Evolutionary conservation across 805 yeast species (phyloP).

Genomic region (Lachancea kluyveri): DNA sequence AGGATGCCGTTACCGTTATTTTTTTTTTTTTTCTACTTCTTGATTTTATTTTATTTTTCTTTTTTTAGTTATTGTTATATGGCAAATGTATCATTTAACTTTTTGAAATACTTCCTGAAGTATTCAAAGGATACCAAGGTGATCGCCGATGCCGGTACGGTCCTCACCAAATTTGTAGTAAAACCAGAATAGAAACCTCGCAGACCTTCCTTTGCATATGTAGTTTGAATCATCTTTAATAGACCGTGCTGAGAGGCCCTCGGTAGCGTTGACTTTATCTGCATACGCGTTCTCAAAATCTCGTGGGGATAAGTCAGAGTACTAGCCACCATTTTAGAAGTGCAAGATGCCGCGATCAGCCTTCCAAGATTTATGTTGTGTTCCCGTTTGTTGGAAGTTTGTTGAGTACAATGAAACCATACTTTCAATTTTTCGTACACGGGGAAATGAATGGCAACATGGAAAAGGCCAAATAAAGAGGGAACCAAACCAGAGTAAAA

Average conservation of each 20-base stretch:
- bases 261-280: conserved; percentile 39
- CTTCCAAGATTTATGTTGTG: conserved; percentile 32
- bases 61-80: conserved; percentile 3
- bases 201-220: conserved; percentile 57
- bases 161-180: conserved; percentile 75
- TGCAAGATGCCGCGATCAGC: conserved; percentile 60
- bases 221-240: conserved; percentile 18
- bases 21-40: too few species aligned
- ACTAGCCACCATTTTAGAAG: conserved; percentile 85
- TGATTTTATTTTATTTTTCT: too few species aligned
- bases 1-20: too few species aligned
- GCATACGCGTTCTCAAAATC: conserved; percentile 86
- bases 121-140: conserved; percentile 90
- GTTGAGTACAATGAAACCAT: conserved; percentile 34
- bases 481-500: conserved; percentile 90
- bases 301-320: conserved; percentile 93
- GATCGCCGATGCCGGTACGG: conserved; percentile 94
- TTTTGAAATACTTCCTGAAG: conserved; percentile 47
- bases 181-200: conserved; percentile 88
- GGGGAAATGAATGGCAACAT: conserved; percentile 96
- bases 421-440: conserved; percentile 76
- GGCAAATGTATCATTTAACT: conserved; percentile 9
- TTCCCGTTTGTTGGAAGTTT: conserved; percentile 12
- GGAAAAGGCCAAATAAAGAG: conserved; percentile 81
- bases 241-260: conserved; percentile 6